These are phyloP conservation scores for Trichoderma oligosporum DNA, from an alignment of 2,329 filamentous ascomycete species.

Conservation along the genomic window DNA sequence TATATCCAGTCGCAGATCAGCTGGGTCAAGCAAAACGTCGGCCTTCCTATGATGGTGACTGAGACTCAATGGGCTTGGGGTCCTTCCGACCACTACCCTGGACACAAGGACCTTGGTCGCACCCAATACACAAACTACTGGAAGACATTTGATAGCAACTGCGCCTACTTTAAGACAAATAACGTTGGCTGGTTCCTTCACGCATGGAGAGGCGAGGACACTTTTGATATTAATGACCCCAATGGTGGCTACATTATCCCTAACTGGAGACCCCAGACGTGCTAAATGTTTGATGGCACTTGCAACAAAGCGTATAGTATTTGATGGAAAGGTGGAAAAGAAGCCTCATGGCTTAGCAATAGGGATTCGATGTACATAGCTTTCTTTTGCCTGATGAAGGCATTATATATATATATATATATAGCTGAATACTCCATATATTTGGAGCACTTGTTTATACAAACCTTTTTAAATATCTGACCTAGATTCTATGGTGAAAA, in stretches of 20 bases:
- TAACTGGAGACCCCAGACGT: conserved; percentile 22
- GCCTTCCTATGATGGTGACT: conserved; percentile 22
- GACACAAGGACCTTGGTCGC: conserved; percentile 20
- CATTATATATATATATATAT: conserved; percentile 2
- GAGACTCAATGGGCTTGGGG: conserved; percentile 25
- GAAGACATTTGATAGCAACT: conserved; percentile 23
- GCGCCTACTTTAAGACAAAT: conserved; percentile 22
- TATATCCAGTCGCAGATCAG: conserved; percentile 23
- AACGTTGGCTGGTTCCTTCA: conserved; percentile 25
- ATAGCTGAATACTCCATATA: background rate
- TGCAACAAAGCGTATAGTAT: background rate
- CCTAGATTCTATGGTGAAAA: background rate
- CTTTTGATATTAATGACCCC: conserved; percentile 22
- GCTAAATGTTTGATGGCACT: conserved; percentile 13
- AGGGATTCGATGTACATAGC: conserved; percentile 6
- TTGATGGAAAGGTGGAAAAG: background rate
- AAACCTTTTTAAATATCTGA: background rate
- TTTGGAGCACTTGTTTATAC: background rate
- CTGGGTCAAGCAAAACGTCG: conserved; percentile 21
- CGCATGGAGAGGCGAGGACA: conserved; percentile 23
- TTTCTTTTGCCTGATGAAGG: background rate
- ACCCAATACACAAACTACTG: conserved; percentile 22
- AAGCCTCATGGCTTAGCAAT: background rate
- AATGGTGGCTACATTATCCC: conserved; percentile 23
- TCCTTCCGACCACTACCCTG: conserved; percentile 20